Percentiles rank a stretch among this genome's conserved stretches.
These are phyloP conservation scores for Posidonia oceanica DNA, from an alignment of 116 monocot species.

Conservation along the genomic window DNA sequence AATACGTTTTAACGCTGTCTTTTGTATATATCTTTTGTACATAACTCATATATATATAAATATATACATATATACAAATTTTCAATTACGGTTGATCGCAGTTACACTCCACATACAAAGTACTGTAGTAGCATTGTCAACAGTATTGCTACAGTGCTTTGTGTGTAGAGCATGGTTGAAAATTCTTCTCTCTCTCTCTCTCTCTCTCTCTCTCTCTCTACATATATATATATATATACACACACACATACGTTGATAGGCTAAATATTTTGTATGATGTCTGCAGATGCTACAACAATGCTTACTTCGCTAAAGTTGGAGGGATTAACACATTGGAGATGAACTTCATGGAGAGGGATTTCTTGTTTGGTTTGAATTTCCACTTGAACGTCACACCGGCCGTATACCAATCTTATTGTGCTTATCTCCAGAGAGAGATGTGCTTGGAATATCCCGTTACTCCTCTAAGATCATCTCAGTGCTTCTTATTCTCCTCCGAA, in stretches of 20 bases:
- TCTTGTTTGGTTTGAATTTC: constrained; percentile 75
- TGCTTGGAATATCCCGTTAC: constrained; percentile 19
- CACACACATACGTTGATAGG: too few relatives aligned
- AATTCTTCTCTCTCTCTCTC: too few relatives aligned
- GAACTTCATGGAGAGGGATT: constrained; percentile 79
- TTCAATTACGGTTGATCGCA: too few relatives aligned
- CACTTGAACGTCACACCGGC: constrained; percentile 55
- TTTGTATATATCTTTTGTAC: background rate
- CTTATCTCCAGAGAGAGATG: constrained; percentile 58
- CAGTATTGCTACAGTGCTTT: too few relatives aligned
- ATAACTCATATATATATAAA: background rate
- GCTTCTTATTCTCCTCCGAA: constrained; percentile 12
- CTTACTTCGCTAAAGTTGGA: constrained; percentile 82
- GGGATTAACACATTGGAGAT: constrained; percentile 80
- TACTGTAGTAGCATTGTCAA: too few relatives aligned
- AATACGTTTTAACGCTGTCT: background rate
- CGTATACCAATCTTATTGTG: constrained; percentile 56
- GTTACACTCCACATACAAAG: too few relatives aligned
- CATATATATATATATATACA: too few relatives aligned
- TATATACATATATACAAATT: too few relatives aligned
- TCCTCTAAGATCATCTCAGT: constrained; percentile 23
- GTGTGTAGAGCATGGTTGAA: too few relatives aligned
- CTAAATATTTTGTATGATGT: background rate
- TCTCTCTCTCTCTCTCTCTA: too few relatives aligned
- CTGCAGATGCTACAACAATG: constrained; percentile 84